Evolutionary conservation across 1,139 yeast species (phyloP), one percentile per base, ranked within the genome.

Genomic region (Yarrowia galli): DNA sequence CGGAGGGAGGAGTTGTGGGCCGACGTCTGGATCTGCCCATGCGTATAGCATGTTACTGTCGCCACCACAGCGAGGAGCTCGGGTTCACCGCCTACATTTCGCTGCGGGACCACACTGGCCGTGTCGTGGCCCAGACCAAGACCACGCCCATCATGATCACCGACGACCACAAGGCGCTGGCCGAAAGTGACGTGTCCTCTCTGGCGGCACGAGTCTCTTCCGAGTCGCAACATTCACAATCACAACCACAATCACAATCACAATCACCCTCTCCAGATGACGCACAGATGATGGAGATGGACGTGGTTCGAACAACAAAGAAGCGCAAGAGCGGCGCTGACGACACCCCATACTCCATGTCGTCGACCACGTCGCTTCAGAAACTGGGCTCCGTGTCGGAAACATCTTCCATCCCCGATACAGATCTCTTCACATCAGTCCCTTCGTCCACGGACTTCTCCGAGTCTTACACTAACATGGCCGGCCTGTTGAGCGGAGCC

Each of bases 31-130:
- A 91, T 69, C 80, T 95, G 38, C 88, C 93, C 43, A 89, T 97
- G 20, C 85, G 99, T 79, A 87, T 95, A 56, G 95, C 95, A 12
- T 95, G 99, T 78, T 95, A 95, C 77, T 93, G 98, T 79, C 87
- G 98, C 72, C 99, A 95, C 78, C 98, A 95, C 78, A 87, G 87
- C 72, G 97, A 93, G 70, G 81, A 87, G 36, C 85, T 85, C 65
- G 98, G 98, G 1, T 95, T 92, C 80, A 84, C 84, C 73, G 81
- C 93, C 43, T 80, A 92, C 61, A 87, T 92, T 73, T 87, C 92
- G 3, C 77, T 92, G 63, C 88, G 86, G 70, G 87, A 93, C 76
- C 75, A 81, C 68, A 75, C 80, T 12, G 89, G 88, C 43, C 80
- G 82, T 23, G 82, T 92, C 8, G 84, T 93, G 28, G 98, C 95